Base-by-base conservation (phyloP, 768 basidiomycete species). In the Xerocomus potaroensis region DNA sequence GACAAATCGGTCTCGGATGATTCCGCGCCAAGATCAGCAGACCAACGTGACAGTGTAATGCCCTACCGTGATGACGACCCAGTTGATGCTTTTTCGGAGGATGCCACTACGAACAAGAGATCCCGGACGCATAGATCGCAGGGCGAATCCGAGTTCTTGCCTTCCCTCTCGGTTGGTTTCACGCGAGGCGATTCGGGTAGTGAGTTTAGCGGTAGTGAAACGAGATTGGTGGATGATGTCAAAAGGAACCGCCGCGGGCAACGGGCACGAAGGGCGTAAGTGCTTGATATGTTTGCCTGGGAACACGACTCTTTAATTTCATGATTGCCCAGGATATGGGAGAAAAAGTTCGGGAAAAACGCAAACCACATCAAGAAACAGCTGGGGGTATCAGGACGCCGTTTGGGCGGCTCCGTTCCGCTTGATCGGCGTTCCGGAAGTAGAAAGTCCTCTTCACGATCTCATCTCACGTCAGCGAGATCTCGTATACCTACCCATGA, bases 221-320 rank as follows among this genome's bases (percentile, higher is more conserved):
- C 68, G 29, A 74, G 70, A 19, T 71, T 71, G 24, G 77, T 70
- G 14, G 81, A 81, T 31, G 69, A 71, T 21, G 65, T 61, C 1
- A 84, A 83, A 72, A 97, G 88, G 71, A 94, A 99, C 57, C 71
- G 95, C 45, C 75, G 93, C 31, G 96, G 95, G 24, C 96, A 99
- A 65, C 71, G 93, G 40, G 95, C 95, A n/a, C 75, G 96, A 49
- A 75, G 86, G 70, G 89, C 88, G 96, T 96, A 65, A 78, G 94
- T 84, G 12, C 14, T 31, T n/a, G 24, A 10, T n/a, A 18, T 3
- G 37, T 41, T 5, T 48, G 3, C 30, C 8, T 22, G 7, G 22
- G n/a, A 15, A 40, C 30, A 30, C 19, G 11, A 11, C 18, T 29
- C 40, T 35, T 32, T 45, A 41, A 48, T 49, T 57, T 44, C 24